Conservation (phyloP, 305 asterid genomes). For the Fraxinus floribunda region DNA sequence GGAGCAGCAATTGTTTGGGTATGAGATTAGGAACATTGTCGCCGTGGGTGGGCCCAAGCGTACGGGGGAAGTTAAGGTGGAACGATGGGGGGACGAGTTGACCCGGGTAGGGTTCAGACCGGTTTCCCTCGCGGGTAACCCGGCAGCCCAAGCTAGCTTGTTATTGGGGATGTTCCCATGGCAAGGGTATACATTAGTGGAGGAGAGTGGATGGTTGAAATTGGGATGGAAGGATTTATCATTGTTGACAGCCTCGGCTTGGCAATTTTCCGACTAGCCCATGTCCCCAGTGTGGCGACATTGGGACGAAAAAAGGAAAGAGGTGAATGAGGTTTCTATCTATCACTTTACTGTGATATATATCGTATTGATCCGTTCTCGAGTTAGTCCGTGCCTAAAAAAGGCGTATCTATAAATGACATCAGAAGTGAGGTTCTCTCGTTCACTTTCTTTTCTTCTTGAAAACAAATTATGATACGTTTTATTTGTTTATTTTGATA, state of each 20-base stretch:
- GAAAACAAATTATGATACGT: constrained; percentile 18
- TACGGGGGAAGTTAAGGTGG: constrained; percentile 73
- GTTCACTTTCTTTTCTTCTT: constrained; percentile 19
- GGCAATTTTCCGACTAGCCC: constrained; percentile 60
- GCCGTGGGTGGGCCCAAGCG: constrained; percentile 86
- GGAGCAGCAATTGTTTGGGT: constrained; percentile 82
- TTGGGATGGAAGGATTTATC: constrained; percentile 94
- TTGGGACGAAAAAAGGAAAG: neutral
- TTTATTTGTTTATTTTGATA: constrained; percentile 33
- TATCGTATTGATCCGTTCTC: neutral
- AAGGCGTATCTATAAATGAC: neutral
- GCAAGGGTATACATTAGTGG: constrained; percentile 89
- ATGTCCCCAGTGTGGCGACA: neutral
- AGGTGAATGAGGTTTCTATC: neutral
- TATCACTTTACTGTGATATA: neutral
- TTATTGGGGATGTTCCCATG: constrained; percentile 91
- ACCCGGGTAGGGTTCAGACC: constrained; percentile 56
- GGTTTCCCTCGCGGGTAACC: constrained; percentile 70
- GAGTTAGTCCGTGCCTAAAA: neutral
- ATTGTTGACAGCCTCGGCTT: constrained; percentile 83
- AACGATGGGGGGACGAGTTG: constrained; percentile 78
- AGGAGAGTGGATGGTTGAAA: constrained; percentile 78
- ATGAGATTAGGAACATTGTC: constrained; percentile 81
- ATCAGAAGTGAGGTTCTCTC: constrained; percentile 18
- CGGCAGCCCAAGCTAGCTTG: constrained; percentile 74